A percentile compares a stretch with the other conserved stretches of the same genome.
These are phyloP conservation scores for Avena eriantha DNA, from an alignment of 176 grass and related monocot genomes.

Conservation along the genomic window DNA sequence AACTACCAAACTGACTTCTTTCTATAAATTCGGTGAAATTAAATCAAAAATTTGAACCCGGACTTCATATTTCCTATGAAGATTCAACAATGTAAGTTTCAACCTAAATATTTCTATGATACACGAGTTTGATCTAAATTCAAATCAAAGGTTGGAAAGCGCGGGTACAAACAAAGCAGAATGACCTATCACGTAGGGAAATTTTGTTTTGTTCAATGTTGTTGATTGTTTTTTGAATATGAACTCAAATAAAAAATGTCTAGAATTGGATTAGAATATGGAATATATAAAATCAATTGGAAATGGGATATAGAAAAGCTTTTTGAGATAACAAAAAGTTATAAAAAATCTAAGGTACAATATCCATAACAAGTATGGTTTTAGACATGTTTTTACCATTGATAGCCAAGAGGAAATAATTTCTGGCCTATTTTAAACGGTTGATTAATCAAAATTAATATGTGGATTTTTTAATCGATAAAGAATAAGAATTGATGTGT, in stretches of 20 bases:
- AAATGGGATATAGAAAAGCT: not conserved
- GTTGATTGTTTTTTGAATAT: not conserved
- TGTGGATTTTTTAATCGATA: not conserved
- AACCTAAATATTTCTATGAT: not conserved
- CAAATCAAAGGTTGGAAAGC: not conserved
- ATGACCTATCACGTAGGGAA: not conserved
- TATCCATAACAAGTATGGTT: too few species aligned
- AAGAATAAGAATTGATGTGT: not conserved
- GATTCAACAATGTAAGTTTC: not conserved
- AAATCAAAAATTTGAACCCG: not conserved
- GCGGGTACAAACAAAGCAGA: not conserved
- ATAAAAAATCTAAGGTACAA: not conserved
- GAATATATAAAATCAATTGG: not conserved
- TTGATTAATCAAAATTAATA: not conserved
- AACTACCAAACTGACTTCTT: not conserved
- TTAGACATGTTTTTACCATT: not conserved
- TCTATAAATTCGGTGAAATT: not conserved
- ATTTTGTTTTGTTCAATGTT: not conserved
- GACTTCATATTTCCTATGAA: not conserved
- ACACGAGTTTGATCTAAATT: not conserved
- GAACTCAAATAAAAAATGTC: not conserved
- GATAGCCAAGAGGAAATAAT: too few species aligned
- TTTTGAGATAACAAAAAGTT: too few species aligned
- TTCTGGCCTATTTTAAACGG: not conserved
- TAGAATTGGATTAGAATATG: not conserved